Evolutionary conservation across 73 alveolate genomes (phyloP).

Genomic region (Paraurostyla sp.): DNA sequence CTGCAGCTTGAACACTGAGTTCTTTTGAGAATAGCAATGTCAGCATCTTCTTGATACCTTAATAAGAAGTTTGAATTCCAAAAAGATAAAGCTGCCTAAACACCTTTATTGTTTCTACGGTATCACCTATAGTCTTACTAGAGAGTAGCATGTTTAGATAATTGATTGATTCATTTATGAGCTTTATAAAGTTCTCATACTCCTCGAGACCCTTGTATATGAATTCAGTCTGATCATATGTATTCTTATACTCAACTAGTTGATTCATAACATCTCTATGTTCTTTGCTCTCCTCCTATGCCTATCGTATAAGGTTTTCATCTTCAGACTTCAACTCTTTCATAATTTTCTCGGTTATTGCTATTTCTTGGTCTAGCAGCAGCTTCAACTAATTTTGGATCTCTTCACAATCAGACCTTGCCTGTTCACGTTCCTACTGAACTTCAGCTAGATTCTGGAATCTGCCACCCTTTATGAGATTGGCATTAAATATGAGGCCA

Average conservation of each 20-base stretch:
- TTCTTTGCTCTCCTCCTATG: constrained; percentile 65
- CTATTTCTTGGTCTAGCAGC: constrained; percentile 68
- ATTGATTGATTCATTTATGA: constrained; percentile 73
- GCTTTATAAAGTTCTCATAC: constrained; percentile 74
- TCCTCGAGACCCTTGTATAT: constrained; percentile 60
- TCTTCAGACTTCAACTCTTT: too few relatives aligned
- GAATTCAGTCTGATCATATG: constrained; percentile 20
- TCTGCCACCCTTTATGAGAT: constrained; percentile 61
- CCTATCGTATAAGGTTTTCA: too few relatives aligned
- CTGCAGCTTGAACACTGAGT: constrained; percentile 53
- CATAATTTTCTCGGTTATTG: too few relatives aligned
- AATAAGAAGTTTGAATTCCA: constrained; percentile 77
- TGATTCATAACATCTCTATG: constrained; percentile 55
- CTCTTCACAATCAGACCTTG: constrained; percentile 6
- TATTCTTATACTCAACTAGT: constrained; percentile 51
- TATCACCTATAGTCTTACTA: constrained; percentile 83
- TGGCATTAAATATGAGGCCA: constrained; percentile 60
- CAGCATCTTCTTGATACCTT: constrained; percentile 77
- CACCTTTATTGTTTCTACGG: constrained; percentile 83
- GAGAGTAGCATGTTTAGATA: constrained; percentile 79
- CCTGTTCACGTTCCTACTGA: neutral
- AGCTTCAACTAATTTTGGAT: too few relatives aligned
- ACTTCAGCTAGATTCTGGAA: constrained; percentile 36
- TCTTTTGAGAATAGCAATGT: constrained; percentile 65
- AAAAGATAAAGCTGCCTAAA: constrained; percentile 71